phyloP scores from a whole-genome alignment of 352 stramenopile genomes.

The Aphanomyces invadans region DNA sequence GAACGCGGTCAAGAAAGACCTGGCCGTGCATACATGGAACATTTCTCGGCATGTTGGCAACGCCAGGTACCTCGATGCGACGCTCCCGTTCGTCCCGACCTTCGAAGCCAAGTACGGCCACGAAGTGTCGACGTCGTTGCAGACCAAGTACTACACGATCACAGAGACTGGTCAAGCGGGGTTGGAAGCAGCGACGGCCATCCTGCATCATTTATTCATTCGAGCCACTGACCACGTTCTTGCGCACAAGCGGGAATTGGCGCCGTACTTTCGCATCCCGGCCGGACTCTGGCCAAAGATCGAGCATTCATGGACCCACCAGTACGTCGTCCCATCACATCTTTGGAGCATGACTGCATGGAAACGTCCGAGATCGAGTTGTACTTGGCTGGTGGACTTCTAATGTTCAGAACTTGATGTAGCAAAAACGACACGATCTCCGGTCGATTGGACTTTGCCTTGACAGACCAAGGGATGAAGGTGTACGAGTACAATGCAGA shows the following conservation, averaged over 20 bases:
- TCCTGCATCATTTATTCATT: constrained; percentile 16
- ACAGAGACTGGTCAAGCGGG: constrained; percentile 20
- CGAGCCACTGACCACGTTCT: constrained; percentile 18
- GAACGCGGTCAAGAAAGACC: constrained; percentile 13
- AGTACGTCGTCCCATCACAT: not conserved
- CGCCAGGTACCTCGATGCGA: constrained; percentile 8
- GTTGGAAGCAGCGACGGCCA: constrained; percentile 11
- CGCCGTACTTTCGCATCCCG: constrained; percentile 18
- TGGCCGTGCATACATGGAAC: constrained; percentile 1
- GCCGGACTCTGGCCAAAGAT: constrained; percentile 14
- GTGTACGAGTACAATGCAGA: constrained; percentile 26
- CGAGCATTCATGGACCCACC: not conserved
- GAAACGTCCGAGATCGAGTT: no score
- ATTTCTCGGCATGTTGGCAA: not conserved
- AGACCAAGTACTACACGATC: constrained; percentile 21
- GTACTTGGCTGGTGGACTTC: no score
- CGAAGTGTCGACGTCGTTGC: not conserved
- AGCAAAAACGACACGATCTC: constrained; percentile 24
- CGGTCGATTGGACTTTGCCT: constrained; percentile 22
- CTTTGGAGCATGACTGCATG: not conserved
- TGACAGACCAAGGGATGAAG: constrained; percentile 22
- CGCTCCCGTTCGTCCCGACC: constrained; percentile 12
- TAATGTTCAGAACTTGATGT: no score
- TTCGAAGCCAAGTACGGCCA: constrained; percentile 22
- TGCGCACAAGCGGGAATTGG: not conserved